These are phyloP conservation scores for Wallacemonas sp. DNA, from an alignment of 208 protist genomes.

Conservation along the genomic window DNA sequence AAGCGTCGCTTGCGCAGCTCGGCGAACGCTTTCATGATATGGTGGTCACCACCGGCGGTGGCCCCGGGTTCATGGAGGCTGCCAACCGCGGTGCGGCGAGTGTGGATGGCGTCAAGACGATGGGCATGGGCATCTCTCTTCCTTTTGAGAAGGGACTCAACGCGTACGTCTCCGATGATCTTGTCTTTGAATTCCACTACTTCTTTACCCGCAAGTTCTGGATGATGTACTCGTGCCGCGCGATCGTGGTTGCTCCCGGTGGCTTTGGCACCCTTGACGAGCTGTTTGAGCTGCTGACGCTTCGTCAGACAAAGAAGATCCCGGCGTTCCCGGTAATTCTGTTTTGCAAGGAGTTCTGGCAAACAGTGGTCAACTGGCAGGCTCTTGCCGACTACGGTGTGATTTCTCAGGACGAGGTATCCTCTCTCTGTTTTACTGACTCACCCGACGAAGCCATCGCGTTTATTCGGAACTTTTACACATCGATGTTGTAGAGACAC, in stretches of 20 bases:
- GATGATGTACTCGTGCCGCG: conserved; percentile 94
- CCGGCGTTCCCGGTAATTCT: conserved; percentile 86
- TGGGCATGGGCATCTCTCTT: conserved; percentile 93
- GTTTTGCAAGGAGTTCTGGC: conserved; percentile 85
- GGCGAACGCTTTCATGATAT: conserved; percentile 48
- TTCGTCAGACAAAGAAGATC: conserved; percentile 90
- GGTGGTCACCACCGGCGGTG: conserved; percentile 90
- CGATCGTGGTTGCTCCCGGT: conserved; percentile 86
- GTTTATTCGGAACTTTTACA: conserved; percentile 69
- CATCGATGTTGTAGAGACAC: conserved; percentile 1
- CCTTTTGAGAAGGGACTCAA: conserved; percentile 94
- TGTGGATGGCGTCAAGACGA: conserved; percentile 69
- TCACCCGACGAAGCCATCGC: conserved; percentile 75
- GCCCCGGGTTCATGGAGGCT: conserved; percentile 94
- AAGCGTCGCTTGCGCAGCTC: conserved; percentile 13
- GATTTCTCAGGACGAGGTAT: conserved; percentile 83
- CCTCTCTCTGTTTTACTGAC: conserved; percentile 86
- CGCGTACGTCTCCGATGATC: conserved; percentile 72
- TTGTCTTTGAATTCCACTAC: conserved; percentile 95
- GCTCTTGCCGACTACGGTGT: conserved; percentile 83
- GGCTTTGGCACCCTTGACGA: conserved; percentile 93
- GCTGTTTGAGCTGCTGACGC: conserved; percentile 90
- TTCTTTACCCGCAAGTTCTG: conserved; percentile 95
- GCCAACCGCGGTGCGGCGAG: conserved; percentile 85
- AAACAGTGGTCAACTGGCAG: conserved; percentile 88